Evolutionary conservation across 1,284 basidiomycete species (phyloP).

Genomic region (Rhodofomes roseus): DNA sequence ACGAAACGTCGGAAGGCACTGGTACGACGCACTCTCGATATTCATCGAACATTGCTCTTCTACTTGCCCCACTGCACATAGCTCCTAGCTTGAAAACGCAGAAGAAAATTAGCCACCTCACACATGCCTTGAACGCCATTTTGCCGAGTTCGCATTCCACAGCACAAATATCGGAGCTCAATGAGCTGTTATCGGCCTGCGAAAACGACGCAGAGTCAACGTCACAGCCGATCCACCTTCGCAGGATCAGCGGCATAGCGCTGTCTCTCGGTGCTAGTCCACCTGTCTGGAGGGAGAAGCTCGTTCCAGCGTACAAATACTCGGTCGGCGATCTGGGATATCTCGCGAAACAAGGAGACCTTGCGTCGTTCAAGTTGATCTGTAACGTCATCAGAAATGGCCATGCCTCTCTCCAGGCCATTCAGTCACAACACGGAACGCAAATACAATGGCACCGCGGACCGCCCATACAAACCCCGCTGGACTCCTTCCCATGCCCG

Average conservation of each 20-base stretch:
- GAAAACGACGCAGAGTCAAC: slow-evolving; percentile 23
- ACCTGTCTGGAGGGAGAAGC: slow-evolving; percentile 39
- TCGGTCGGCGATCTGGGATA: slow-evolving; percentile 46
- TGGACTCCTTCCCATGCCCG: slow-evolving; percentile 26
- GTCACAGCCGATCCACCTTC: slow-evolving; percentile 28
- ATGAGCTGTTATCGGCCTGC: slow-evolving; percentile 31
- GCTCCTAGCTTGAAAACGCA: slow-evolving; percentile 9
- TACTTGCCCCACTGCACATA: neutral
- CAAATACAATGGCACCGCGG: slow-evolving; percentile 21
- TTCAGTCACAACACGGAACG: slow-evolving; percentile 16
- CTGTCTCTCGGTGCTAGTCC: slow-evolving; percentile 35
- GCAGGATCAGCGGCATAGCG: slow-evolving; percentile 36
- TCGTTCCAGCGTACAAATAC: slow-evolving; percentile 37
- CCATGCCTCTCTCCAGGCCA: slow-evolving; percentile 8
- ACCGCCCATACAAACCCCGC: slow-evolving; percentile 17
- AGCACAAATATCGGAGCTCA: slow-evolving; percentile 17
- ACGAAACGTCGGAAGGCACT: neutral
- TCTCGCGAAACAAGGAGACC: slow-evolving; percentile 32
- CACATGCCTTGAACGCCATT: slow-evolving; percentile 33
- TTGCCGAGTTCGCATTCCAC: slow-evolving; percentile 27
- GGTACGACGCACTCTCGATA: slow-evolving; percentile 4
- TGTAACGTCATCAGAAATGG: slow-evolving; percentile 36
- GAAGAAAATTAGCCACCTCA: slow-evolving; percentile 27
- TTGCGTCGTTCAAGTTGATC: slow-evolving; percentile 37
- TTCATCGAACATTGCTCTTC: neutral